Evolutionary conservation across 306 rosid genomes (phyloP).

Genomic region (Quillaja saponaria): DNA sequence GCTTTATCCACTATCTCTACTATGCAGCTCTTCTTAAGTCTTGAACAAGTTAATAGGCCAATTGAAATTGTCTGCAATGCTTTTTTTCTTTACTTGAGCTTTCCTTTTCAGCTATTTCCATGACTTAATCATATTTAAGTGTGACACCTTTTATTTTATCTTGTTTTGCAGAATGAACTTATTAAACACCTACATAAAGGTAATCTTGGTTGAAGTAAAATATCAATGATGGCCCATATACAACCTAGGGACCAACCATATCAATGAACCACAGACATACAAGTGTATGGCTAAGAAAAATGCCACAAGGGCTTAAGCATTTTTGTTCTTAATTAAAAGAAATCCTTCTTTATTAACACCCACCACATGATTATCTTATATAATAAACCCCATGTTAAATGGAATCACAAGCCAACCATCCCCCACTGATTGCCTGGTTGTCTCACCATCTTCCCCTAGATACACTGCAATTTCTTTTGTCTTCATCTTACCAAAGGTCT

Average conservation of each 20-base stretch:
- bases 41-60: conserved; percentile 3
- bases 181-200: neutral
- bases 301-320: conserved; percentile 48
- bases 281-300: conserved; percentile 48
- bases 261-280: conserved; percentile 28
- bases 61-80: neutral
- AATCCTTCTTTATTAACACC: conserved; percentile 21
- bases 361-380: conserved; percentile 50
- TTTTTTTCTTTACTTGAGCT: neutral
- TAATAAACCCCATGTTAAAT: conserved; percentile 60
- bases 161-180: neutral
- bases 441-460: conserved; percentile 70
- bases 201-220: conserved; percentile 21
- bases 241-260: conserved; percentile 6
- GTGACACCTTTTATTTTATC: neutral
- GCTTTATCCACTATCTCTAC: too few species aligned
- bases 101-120: conserved; percentile 7
- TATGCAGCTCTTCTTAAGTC: neutral
- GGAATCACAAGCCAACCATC: conserved; percentile 63
- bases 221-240: conserved; percentile 11
- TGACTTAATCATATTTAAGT: neutral
- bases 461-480: conserved; percentile 60
- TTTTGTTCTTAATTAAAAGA: conserved; percentile 16
- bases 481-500: conserved; percentile 52
- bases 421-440: conserved; percentile 73